Evolutionary conservation across 2,329 filamentous ascomycete species (phyloP), one percentile per base, ranked within the genome.

Genomic region (Nemania diffusa): DNA sequence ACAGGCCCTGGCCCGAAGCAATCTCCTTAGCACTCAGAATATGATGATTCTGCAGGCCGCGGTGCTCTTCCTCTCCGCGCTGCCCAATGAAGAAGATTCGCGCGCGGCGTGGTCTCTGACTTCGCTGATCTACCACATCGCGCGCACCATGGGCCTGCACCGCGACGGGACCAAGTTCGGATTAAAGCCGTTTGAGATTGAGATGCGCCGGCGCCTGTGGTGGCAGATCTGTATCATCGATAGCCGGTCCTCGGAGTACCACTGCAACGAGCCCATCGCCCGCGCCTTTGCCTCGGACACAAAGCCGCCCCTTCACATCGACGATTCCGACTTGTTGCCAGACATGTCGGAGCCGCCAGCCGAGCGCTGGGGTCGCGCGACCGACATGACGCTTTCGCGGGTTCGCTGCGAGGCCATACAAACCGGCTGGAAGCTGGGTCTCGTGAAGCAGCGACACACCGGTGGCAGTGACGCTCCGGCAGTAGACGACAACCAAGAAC

Each of bases 11-110:
- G 85, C 89, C 3, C 82, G 86, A 57, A 88, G 88, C 9, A 85
- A 88, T 67, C 85, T 91, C 62, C 75, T 91, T 1, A 87, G 84
- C 63, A 88, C 86, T 11, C 86, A 88, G 64, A 89, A 88, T 72
- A 79, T 89, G 27, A 81, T 87, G 44, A 83, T 90, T 11, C 78
- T 91, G 17, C 88, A 91, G 76, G 87, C 88, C 0, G 84, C 89
- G 42, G 81, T 88, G 8, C 79, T 90, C 42, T 91, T 90, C 73
- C 77, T 91, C 22, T 85, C 88, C 48, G 80, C 84, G 76, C 78
- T 82, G 69, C 79, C 83, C 22, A 76, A 83, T 26, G 57, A 82
- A 76, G 68, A 79, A 75, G 42, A 76, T 78, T 68, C 80, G 78
- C 67, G 77, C 79, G 77, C 79, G 71, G 26, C 73, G 71, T 59